A percentile compares a stretch with the other conserved stretches of the same genome.
These are phyloP conservation scores for Talaromyces atroroseus DNA, from an alignment of 2,329 filamentous ascomycete genomes.

Conservation along the genomic window DNA sequence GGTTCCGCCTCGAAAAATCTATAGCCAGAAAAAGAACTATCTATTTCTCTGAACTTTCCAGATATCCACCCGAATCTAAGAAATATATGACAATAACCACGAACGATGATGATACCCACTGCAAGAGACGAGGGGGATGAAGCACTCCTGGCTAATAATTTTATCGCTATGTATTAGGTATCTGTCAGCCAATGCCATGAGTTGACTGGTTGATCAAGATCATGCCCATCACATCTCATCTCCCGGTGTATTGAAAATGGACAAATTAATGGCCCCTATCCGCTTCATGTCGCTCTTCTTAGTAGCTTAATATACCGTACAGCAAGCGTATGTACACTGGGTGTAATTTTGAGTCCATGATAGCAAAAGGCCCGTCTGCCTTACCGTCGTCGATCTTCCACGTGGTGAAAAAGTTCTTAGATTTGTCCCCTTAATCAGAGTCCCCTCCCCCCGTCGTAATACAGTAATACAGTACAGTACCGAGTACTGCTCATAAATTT, in stretches of 20 bases:
- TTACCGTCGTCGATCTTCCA: conserved; percentile 15
- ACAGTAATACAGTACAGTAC: not conserved
- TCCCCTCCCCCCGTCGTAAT: not conserved
- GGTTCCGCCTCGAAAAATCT: not conserved
- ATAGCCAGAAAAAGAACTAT: not conserved
- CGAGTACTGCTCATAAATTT: conserved; percentile 5
- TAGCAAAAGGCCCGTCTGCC: not conserved
- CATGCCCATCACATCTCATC: not conserved
- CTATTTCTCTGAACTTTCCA: not conserved
- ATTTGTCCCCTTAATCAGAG: conserved; percentile 6
- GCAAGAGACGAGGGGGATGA: not conserved
- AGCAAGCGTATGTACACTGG: not conserved
- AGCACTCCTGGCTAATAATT: not conserved
- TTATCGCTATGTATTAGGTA: not conserved
- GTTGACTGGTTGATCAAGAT: not conserved
- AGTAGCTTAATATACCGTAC: not conserved
- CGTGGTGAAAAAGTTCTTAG: conserved; percentile 11
- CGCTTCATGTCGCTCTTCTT: not conserved
- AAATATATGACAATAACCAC: not conserved
- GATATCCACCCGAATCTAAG: not conserved
- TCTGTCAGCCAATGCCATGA: not conserved
- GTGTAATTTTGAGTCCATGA: not conserved
- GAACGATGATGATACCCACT: not conserved
- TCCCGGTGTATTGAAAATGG: too few species aligned
- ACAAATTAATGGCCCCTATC: not conserved